These are phyloP conservation scores for Mycosphaerella arachidis DNA, from an alignment of 2,329 filamentous ascomycete species.

Conservation along the genomic window DNA sequence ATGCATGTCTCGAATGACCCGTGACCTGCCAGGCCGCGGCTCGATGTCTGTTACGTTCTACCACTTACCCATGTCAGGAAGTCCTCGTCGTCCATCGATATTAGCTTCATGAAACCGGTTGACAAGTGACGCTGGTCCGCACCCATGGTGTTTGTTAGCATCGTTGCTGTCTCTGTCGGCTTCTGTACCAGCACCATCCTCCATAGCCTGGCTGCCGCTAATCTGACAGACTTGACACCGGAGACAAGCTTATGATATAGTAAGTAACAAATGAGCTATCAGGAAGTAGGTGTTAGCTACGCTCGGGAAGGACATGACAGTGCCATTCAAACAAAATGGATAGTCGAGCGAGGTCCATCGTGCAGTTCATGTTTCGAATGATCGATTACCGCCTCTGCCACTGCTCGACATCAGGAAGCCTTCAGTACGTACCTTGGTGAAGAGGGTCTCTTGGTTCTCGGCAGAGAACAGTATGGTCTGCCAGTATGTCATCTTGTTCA, in stretches of 20 bases:
- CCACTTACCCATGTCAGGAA: slow-evolving; percentile 69
- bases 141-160: slow-evolving; percentile 68
- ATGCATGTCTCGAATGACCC: no score
- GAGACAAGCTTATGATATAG: slow-evolving; percentile 86
- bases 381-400: no score
- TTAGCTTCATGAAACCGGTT: slow-evolving; percentile 75
- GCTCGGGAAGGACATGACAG: no score
- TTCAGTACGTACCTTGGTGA: slow-evolving; percentile 52
- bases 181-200: slow-evolving; percentile 93
- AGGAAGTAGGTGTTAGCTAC: no score
- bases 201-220: slow-evolving; percentile 78
- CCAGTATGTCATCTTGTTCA: slow-evolving; percentile 90
- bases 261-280: slow-evolving; percentile 74
- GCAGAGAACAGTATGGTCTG: slow-evolving; percentile 82
- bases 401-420: no score
- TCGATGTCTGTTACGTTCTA: no score
- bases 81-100: slow-evolving; percentile 80
- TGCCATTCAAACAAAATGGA: no score
- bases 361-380: no score
- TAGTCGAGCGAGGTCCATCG: no score
- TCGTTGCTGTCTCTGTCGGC: slow-evolving; percentile 69
- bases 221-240: slow-evolving; percentile 59
- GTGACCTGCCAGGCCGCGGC: no score
- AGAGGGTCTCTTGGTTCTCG: slow-evolving; percentile 72
- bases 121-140: slow-evolving; percentile 67